Conservation (phyloP, 306 rosid genomes). For the Psophocarpus tetragonolobus region DNA sequence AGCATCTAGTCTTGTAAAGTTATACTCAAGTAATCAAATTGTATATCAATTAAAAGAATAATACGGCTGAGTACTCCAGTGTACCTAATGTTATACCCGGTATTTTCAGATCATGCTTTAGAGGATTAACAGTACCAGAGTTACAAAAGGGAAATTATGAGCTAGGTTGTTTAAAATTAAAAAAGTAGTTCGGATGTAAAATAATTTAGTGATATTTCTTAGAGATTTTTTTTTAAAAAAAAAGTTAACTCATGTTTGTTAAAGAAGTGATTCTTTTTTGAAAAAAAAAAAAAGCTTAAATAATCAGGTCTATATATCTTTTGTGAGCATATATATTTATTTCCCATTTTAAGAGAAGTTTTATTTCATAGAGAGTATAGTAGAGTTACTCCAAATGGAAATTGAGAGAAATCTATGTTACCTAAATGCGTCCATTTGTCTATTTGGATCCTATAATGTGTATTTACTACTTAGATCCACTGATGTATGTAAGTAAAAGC, state of each 20-base stretch:
- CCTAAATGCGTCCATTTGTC: not conserved
- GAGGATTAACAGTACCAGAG: not conserved
- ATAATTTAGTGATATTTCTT: too few relatives aligned
- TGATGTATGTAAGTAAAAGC: too few relatives aligned
- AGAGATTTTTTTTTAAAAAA: too few relatives aligned
- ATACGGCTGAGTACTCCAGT: not conserved
- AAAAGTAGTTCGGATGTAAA: too few relatives aligned
- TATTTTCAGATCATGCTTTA: not conserved
- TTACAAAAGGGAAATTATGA: not conserved
- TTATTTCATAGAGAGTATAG: not conserved
- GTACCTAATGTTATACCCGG: not conserved
- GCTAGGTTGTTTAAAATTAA: too few relatives aligned
- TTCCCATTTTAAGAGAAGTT: not conserved
- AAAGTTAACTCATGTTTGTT: too few relatives aligned
- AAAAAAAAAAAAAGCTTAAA: too few relatives aligned
- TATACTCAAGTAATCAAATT: not conserved
- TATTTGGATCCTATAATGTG: not conserved
- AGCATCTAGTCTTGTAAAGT: not conserved
- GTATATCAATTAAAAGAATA: not conserved
- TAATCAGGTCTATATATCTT: too few relatives aligned
- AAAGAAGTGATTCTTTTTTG: too few relatives aligned
- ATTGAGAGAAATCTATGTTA: not conserved
- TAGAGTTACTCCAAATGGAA: conserved; percentile 16
- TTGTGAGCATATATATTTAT: not conserved
- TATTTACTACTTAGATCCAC: not conserved